phyloP scores from a whole-genome alignment of 345 rosid species.

The Passiflora organensis region DNA sequence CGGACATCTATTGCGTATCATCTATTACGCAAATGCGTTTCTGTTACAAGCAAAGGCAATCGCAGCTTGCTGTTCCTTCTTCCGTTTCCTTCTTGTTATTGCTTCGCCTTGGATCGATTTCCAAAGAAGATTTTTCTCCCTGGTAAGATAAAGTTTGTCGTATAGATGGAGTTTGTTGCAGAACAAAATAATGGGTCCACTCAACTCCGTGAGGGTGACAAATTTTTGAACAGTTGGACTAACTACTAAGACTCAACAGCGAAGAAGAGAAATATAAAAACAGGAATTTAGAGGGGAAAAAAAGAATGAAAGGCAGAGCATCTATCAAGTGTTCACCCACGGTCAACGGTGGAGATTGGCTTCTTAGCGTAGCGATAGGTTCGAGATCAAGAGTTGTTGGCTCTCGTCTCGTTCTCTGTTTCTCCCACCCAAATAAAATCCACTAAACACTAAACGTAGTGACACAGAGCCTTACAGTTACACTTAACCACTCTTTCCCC shows the following conservation, averaged over 20 bases:
- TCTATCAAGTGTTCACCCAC: conserved; percentile 23
- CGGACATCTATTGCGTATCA: no score
- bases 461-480: not conserved
- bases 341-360: conserved; percentile 35
- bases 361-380: conserved; percentile 35
- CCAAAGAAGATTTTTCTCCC: not conserved
- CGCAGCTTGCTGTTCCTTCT: no score
- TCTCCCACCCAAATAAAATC: conserved; percentile 6
- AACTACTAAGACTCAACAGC: not conserved
- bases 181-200: no score
- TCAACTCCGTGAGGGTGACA: no score
- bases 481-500: not conserved
- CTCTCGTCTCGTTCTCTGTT: not conserved
- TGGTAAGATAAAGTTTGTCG: not conserved
- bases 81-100: no score
- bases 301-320: conserved; percentile 34
- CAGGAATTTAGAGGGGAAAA: no score
- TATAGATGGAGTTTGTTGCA: no score
- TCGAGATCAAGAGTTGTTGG: conserved; percentile 32
- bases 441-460: not conserved
- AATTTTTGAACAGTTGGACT: no score
- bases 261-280: no score
- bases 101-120: no score
- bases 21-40: no score
- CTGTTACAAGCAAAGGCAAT: no score